phyloP scores from a whole-genome alignment of 345 rosid genomes.

The Eutrema yunnanense region DNA sequence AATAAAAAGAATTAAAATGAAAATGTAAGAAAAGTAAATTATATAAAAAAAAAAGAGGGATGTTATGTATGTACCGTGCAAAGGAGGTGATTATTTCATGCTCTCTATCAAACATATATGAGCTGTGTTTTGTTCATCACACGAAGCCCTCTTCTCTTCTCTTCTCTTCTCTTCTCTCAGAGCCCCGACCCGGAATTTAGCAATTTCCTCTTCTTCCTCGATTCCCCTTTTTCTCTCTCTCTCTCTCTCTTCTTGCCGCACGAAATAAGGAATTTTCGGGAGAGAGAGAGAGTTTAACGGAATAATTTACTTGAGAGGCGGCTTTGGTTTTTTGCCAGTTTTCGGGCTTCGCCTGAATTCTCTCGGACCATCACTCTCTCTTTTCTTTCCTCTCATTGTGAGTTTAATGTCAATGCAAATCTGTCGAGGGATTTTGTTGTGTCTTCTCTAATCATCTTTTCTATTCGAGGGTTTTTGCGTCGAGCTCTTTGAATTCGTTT shows the following conservation, averaged over 20 bases:
- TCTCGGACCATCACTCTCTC: conserved; percentile 17
- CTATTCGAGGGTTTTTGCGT: conserved; percentile 23
- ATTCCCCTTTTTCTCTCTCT: neutral
- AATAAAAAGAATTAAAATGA: neutral
- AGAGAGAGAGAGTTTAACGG: conserved; percentile 15
- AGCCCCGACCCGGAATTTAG: conserved; percentile 6
- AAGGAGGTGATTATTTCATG: conserved; percentile 9
- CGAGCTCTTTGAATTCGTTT: conserved; percentile 8
- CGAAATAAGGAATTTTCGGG: neutral
- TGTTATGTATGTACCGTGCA: neutral
- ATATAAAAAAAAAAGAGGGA: neutral
- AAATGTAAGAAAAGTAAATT: neutral
- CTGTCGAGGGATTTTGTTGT: neutral
- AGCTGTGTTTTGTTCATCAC: conserved; percentile 20
- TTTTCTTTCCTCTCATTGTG: neutral
- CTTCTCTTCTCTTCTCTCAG: conserved; percentile 2
- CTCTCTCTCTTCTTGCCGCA: neutral
- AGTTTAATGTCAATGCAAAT: conserved; percentile 18
- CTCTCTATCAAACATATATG: conserved; percentile 10
- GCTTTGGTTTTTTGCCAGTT: neutral
- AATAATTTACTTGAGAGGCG: neutral
- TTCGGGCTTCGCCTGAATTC: conserved; percentile 10
- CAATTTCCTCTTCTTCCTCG: neutral
- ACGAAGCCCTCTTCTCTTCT: neutral
- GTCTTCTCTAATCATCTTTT: neutral